Base-by-base conservation (phyloP, 768 basidiomycete genomes). In the Candolleomyces aberdarensis region DNA sequence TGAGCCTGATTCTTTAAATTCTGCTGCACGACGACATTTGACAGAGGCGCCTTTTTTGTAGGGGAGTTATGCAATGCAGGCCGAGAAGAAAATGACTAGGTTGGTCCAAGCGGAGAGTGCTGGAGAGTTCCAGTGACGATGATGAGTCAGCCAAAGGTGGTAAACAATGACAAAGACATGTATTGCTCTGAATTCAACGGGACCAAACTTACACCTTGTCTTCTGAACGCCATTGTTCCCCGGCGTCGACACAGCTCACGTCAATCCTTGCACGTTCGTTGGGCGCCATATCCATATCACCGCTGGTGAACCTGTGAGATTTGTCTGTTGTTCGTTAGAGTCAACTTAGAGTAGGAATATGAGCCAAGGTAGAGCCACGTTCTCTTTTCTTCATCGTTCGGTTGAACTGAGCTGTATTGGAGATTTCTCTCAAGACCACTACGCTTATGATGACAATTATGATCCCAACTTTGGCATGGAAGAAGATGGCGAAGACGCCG, bases 401-500 rank as follows among this genome's bases (percentile, higher is more conserved):
- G 63, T 76, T 76, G 67, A 81, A 72, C 64, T 56, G 62, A 51
- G 69, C 68, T 14, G 39, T 26, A 19, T 56, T 72, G 65, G 69
- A 85, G 85, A 85, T 69, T 75, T 74, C 60, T 68, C 76, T 3
- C 79, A 83, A 75, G 84, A 85, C 67, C 76, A 78, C 32, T 83
- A 83, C 62, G 65, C 79, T 11, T 87, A 85, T 65, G 88, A 89
- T 66, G 36, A 36, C 36, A 7, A 36, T 11, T 36, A 36, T 36
- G 86, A 89, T 60, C 75, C 83, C 14, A 81, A 76, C 57, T 83
- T 81, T 66, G 83, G 75, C 39, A 76, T 78, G 71, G 82, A 81
- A 55, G 85, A 87, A 20, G 83, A 83, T 62, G 89, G 89, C 69
- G 88, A 91, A 69, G 60, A 61, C 31, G 60, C 55, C n/a, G 55